Base-by-base conservation (phyloP, 139 green algal species). In the Micractinium conductrix region DNA sequence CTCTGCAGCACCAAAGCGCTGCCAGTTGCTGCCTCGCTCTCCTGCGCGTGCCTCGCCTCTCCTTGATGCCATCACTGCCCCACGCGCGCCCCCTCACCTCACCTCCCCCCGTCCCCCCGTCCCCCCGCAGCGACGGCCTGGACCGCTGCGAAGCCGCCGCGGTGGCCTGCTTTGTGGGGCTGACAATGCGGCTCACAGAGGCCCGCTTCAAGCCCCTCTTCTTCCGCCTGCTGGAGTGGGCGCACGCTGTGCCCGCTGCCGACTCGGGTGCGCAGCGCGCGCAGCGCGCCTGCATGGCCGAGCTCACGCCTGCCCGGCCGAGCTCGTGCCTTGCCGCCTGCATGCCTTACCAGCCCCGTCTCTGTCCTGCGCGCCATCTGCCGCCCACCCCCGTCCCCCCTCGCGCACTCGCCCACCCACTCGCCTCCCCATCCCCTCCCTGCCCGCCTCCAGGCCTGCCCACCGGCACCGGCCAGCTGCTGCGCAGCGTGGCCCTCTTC, bases 111-210 rank as follows among this genome's bases (percentile, higher is more conserved):
- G n/a, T n/a, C 24, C 24, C 78, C 17, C 50, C 89, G 14, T 38
- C 65, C 1, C 78, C 30, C 44, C 63, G 82, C 35, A 75, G 83
- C 33, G 79, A 72, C 30, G 43, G 37, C 1, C 80, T 91, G 53
- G 79, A 78, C 48, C 62, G 42, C 0, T 80, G 93, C 6, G 93
- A 98, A 83, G 69, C 55, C 16, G 89, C 88, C 21, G 88, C 89
- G 2, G 84, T 96, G 62, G 30, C 17, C 0, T 89, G 91, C 16
- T 85, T 98, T 58, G 87, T 94, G 37, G 86, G 88, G 2, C 72
- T 98, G 0, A 90, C 94, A 9, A 94, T 99, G 91, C 98, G 98
- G 89, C 91, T 99, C 33, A 96, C 85, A 21, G 96, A 99, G 86
- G 83, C 80, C 21, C 88, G 84, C 35, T 99, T 99, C 92, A 97